A percentile compares a stretch with the other conserved stretches of the same genome.
phyloP scores from a whole-genome alignment of 495 filamentous ascomycete species.

The Hyphodiscus hymeniophilus region DNA sequence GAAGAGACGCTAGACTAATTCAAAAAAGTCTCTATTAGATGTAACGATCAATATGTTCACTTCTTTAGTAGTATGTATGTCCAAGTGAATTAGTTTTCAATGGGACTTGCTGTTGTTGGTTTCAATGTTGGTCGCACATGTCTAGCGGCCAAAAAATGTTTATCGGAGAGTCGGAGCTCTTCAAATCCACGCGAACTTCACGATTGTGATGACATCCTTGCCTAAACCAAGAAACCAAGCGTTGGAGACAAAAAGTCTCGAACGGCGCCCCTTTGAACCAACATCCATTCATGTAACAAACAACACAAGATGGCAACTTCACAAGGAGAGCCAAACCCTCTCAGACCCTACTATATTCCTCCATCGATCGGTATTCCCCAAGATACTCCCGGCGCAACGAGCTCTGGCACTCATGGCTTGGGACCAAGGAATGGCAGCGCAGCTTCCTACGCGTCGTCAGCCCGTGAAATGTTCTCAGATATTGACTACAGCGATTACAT shows the following conservation, averaged over 20 bases:
- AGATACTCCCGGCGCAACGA: slow-evolving; percentile 34
- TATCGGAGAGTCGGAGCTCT: slow-evolving; percentile 4
- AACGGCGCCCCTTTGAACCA: background rate
- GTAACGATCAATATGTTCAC: background rate
- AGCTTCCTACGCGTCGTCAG: slow-evolving; percentile 59
- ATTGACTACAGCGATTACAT: slow-evolving; percentile 87
- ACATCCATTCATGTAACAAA: slow-evolving; percentile 2
- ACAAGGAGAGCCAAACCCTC: slow-evolving; percentile 67
- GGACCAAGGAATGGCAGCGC: slow-evolving; percentile 36
- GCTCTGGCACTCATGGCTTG: slow-evolving; percentile 24
- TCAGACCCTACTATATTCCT: slow-evolving; percentile 91
- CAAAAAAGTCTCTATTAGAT: background rate
- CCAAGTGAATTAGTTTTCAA: too few species aligned
- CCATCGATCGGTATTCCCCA: slow-evolving; percentile 60
- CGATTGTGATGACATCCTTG: slow-evolving; percentile 15
- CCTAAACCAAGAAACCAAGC: background rate
- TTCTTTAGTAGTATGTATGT: background rate
- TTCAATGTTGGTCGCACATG: slow-evolving; percentile 1
- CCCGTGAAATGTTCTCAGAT: slow-evolving; percentile 76
- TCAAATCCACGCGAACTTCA: slow-evolving; percentile 2
- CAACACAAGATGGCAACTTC: slow-evolving; percentile 32
- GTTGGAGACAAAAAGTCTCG: slow-evolving; percentile 9
- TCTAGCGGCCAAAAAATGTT: slow-evolving; percentile 8
- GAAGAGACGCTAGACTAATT: background rate
- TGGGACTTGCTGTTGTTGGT: background rate